Base-by-base conservation (phyloP, 352 stramenopile genomes). In the Phytophthora melonis region DNA sequence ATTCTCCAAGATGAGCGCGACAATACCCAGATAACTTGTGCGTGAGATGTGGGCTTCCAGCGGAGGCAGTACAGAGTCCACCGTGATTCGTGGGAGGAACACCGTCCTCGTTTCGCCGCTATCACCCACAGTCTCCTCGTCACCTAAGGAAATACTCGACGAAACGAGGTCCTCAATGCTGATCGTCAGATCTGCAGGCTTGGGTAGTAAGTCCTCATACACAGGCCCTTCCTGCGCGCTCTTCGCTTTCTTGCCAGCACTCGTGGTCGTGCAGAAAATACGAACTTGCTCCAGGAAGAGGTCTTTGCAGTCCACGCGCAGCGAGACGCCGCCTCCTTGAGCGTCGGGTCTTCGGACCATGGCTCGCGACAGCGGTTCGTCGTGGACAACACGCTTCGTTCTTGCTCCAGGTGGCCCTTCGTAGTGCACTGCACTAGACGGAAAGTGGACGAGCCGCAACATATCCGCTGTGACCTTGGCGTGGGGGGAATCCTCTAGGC, bases 81-180 rank as follows among this genome's bases (percentile, higher is more conserved):
- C 83, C 5, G 78, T 86, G 30, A 96, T 91, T 16, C 89, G 84
- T 30, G 89, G 82, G 14, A 96, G 79, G 18, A 78, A 86, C 14
- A 66, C 54, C 4, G 62, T 64, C 36, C 47, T 63, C 16, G 27
- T 58, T 23, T 63, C 72, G 9, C 62, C 63, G n/a, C 21, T 58
- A 30, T n/a, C 58, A 13, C 54, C 57, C 13, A 61, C n/a, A 1
- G 23, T 23, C 58, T 79, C 63, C 21, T 80, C 66, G 11, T 84
- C 69, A 32, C 72, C 71, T 8, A 89, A 59, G 1, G 71, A 81
- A 39, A 86, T 72, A 3, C 72, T 81, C 2, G 81, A 82, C 18
- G 86, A 89, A 5, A 87, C 74, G 14, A 95, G 66, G 57, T 95
- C 88, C 32, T 93, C 83, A 11, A 94, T 85, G 58, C 88, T 80